Evolutionary conservation across 2,329 filamentous ascomycete genomes (phyloP).

Genomic region (Pseudogymnoascus sp.): DNA sequence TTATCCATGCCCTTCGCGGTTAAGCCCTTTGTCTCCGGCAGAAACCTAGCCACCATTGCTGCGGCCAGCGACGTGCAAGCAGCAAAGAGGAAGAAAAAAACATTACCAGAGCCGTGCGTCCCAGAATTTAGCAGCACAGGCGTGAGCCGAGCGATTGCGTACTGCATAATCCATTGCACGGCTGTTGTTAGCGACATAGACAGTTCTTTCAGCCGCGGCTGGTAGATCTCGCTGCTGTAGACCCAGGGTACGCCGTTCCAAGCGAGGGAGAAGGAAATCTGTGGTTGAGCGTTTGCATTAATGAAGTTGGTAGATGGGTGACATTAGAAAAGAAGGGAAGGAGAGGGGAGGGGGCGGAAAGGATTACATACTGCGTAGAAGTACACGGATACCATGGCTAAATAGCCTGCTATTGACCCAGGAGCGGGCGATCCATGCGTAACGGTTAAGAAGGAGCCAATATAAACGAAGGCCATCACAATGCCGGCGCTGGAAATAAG

Average conservation of each 20-base stretch:
- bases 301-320: background rate
- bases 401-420: constrained; percentile 16
- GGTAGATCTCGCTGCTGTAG: constrained; percentile 24
- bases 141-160: constrained; percentile 16
- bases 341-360: background rate
- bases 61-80: constrained; percentile 58
- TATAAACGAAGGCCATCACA: constrained; percentile 20
- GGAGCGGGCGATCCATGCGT: constrained; percentile 13
- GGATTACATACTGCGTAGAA: constrained; percentile 18
- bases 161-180: constrained; percentile 19
- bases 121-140: constrained; percentile 18
- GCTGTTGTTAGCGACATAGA: constrained; percentile 19
- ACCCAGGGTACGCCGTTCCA: constrained; percentile 26
- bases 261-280: constrained; percentile 24
- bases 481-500: constrained; percentile 10
- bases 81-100: constrained; percentile 44
- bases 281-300: background rate
- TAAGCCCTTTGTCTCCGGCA: constrained; percentile 65
- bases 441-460: constrained; percentile 22
- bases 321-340: background rate
- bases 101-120: constrained; percentile 11
- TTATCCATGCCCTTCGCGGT: constrained; percentile 69
- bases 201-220: constrained; percentile 19
- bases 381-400: constrained; percentile 21
- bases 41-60: constrained; percentile 64